Percentiles rank a stretch among this genome's conserved stretches.
phyloP scores from a whole-genome alignment of 1,139 yeast species.

The Yamadazyma triangularis region DNA sequence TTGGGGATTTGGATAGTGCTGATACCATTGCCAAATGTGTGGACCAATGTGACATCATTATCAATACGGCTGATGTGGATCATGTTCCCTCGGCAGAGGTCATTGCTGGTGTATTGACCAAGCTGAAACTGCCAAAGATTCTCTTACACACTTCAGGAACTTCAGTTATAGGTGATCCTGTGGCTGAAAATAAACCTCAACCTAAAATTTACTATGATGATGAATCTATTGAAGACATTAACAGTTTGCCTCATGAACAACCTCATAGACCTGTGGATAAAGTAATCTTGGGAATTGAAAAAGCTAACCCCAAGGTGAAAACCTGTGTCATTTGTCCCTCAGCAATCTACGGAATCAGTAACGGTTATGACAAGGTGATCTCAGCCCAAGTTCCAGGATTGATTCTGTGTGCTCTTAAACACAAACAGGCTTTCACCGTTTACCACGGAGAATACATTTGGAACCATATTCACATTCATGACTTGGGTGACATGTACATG shows the following conservation, averaged over 20 bases:
- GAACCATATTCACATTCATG: slow-evolving; percentile 34
- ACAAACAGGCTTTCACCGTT: slow-evolving; percentile 25
- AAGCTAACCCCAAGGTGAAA: slow-evolving; percentile 17
- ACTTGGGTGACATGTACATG: slow-evolving; percentile 29
- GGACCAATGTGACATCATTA: slow-evolving; percentile 21
- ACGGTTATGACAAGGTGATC: slow-evolving; percentile 28
- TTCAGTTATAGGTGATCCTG: slow-evolving; percentile 24
- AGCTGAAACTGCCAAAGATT: slow-evolving; percentile 18
- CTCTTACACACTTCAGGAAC: slow-evolving; percentile 41
- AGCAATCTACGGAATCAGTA: slow-evolving; percentile 20
- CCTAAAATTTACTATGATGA: slow-evolving; percentile 27
- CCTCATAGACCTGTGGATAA: slow-evolving; percentile 37
- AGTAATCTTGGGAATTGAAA: slow-evolving; percentile 24
- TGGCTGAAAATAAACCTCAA: slow-evolving; percentile 16
- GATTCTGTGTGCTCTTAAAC: slow-evolving; percentile 16
- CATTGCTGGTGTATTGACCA: slow-evolving; percentile 14
- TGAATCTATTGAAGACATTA: slow-evolving; percentile 24
- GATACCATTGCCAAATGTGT: slow-evolving; percentile 19
- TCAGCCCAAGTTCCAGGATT: slow-evolving; percentile 32
- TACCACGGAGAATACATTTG: slow-evolving; percentile 30
- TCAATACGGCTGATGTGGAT: slow-evolving; percentile 37
- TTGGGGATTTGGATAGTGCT: slow-evolving; percentile 21
- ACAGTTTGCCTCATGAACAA: slow-evolving; percentile 22
- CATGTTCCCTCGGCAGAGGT: slow-evolving; percentile 26
- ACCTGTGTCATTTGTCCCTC: slow-evolving; percentile 23